Base-by-base conservation (phyloP, 2,329 filamentous ascomycete species). In the Alternaria infectoria region DNA sequence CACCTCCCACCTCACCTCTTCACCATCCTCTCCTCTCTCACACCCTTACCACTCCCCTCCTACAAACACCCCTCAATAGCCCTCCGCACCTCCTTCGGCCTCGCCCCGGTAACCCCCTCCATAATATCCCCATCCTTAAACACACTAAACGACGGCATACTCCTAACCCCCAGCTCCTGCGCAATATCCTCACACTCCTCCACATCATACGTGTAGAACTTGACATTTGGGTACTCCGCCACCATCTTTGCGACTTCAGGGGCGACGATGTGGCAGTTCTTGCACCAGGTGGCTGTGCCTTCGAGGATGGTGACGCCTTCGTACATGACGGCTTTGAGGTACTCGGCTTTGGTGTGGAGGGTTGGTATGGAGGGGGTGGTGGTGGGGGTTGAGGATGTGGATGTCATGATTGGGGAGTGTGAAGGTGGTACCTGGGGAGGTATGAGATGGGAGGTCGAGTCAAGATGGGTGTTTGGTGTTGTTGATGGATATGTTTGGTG, bases 51-150 rank as follows among this genome's bases (percentile, higher is more conserved):
- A 7, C 8, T 13, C 21, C 28, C n/a, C 25, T 9, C 17, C 44
- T 59, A 69, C 62, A 73, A 62, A 67, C 67, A 70, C 25, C 55
- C 61, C 59, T 74, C 71, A 49, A 74, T 70, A 36, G 67, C 69
- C 64, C 67, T 72, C 65, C 70, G 56, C 10, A 74, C 51, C 60
- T 74, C 71, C 56, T 67, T 67, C 6, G 62, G 54, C 46, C 50
- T 70, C 21, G 72, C 67, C 2, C 73, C 72, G 8, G 69, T 71
- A 40, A 72, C 69, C 1, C 72, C 67, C 30, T 69, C 69, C 46
- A 70, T 67, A 36, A 74, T 73, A 70, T 75, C 71, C 4, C 73
- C 74, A 62, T 75, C 73, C 51, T 74, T 74, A 17, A 76, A 74
- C 8, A 75, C 64, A 40, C 69, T 73, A 50, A 77, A 75, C 6